These are phyloP conservation scores for Pythium dissimile DNA, from an alignment of 352 stramenopile species.

Conservation along the genomic window DNA sequence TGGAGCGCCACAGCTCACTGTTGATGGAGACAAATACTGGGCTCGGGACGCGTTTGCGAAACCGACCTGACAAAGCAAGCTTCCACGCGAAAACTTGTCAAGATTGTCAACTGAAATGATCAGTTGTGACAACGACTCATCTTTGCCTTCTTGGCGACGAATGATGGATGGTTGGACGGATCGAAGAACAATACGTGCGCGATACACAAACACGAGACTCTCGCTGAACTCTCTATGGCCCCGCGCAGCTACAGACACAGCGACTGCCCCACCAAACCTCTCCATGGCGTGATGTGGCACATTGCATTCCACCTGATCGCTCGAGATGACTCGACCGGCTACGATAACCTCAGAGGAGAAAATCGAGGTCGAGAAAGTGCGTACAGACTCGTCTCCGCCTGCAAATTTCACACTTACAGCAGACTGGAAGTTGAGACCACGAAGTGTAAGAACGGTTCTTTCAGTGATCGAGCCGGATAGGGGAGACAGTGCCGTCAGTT, in stretches of 20 bases:
- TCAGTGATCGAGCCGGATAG: background rate
- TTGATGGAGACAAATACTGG: constrained; percentile 1
- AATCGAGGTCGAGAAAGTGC: background rate
- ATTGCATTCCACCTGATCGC: background rate
- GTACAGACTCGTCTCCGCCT: background rate
- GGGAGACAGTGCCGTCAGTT: background rate
- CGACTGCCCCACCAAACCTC: constrained; percentile 1
- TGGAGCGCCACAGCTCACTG: constrained; percentile 8
- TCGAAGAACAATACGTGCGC: constrained; percentile 1
- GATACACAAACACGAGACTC: constrained; percentile 17
- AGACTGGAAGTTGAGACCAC: background rate
- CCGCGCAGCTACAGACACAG: background rate
- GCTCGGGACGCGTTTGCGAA: constrained; percentile 5
- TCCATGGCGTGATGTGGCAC: constrained; percentile 1
- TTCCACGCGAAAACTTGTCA: background rate
- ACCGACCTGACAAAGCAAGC: constrained; percentile 13
- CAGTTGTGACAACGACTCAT: background rate
- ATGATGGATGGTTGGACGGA: constrained; percentile 10
- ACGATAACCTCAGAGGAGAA: background rate
- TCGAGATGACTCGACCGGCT: background rate
- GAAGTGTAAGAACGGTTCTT: background rate
- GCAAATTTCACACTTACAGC: background rate
- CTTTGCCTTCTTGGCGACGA: background rate
- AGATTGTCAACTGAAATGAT: constrained; percentile 11
- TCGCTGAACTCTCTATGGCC: constrained; percentile 5